Evolutionary conservation across 2,329 filamentous ascomycete species (phyloP).

Genomic region (Penicillium sp.): DNA sequence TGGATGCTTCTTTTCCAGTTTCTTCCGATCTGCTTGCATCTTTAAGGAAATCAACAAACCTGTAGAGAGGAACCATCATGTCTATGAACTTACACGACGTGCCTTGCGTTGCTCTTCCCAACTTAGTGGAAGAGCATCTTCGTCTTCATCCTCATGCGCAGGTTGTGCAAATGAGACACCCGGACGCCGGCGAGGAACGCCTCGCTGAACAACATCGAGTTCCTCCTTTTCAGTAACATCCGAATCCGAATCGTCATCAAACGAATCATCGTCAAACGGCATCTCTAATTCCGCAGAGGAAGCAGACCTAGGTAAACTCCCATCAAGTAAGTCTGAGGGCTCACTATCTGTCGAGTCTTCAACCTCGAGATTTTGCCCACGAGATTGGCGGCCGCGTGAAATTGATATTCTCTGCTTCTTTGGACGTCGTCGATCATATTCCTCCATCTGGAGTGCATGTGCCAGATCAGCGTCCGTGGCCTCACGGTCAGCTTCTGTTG

Average conservation of each 20-base stretch:
- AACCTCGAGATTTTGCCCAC: too few species aligned
- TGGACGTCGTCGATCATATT: conserved; percentile 41
- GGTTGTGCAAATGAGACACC: not conserved
- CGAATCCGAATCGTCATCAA: conserved; percentile 6
- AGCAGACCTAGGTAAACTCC: not conserved
- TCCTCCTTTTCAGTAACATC: conserved; percentile 15
- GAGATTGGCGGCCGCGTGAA: too few species aligned
- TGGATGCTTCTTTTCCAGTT: conserved; percentile 74
- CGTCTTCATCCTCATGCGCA: conserved; percentile 8
- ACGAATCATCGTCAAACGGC: not conserved
- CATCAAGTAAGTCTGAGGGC: not conserved
- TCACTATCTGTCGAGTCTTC: too few species aligned
- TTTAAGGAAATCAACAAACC: too few species aligned
- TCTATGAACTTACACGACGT: conserved; percentile 28
- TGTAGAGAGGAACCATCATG: conserved; percentile 18
- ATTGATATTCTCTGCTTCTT: conserved; percentile 40
- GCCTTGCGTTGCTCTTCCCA: conserved; percentile 20
- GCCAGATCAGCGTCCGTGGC: conserved; percentile 53
- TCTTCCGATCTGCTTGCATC: conserved; percentile 58
- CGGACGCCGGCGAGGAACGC: not conserved
- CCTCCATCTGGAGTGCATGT: conserved; percentile 55
- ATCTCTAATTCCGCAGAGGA: not conserved
- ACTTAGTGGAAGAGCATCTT: conserved; percentile 8
- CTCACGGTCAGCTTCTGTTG: conserved; percentile 37
- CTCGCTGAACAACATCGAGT: not conserved